Evolutionary conservation across 1,284 basidiomycete genomes (phyloP).

Genomic region (Moesziomyces sp.): DNA sequence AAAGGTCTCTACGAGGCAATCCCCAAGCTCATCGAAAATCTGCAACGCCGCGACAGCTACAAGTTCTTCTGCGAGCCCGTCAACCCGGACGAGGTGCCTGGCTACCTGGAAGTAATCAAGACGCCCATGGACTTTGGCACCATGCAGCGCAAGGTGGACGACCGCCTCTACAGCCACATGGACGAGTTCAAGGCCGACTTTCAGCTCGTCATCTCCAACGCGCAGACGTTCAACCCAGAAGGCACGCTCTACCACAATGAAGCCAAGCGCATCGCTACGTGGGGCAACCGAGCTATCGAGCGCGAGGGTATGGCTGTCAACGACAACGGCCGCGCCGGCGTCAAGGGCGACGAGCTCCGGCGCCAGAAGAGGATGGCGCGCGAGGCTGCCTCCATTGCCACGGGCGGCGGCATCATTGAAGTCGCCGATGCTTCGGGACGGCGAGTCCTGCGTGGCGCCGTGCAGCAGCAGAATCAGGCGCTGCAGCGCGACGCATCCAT

Average conservation of each 20-base stretch:
- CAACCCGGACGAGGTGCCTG: conserved; percentile 75
- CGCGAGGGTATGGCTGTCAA: conserved; percentile 57
- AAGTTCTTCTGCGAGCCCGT: conserved; percentile 83
- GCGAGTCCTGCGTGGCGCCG: conserved; percentile 22
- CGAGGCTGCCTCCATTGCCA: conserved; percentile 10
- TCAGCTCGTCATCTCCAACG: conserved; percentile 60
- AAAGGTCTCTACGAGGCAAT: conserved; percentile 50
- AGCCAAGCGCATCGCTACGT: conserved; percentile 56
- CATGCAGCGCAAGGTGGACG: conserved; percentile 71
- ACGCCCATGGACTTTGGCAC: conserved; percentile 85
- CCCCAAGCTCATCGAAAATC: conserved; percentile 50
- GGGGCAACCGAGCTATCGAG: conserved; percentile 58
- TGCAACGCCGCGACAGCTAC: conserved; percentile 79
- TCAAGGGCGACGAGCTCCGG: conserved; percentile 38
- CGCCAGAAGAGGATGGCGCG: conserved; percentile 29
- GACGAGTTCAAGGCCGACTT: conserved; percentile 59
- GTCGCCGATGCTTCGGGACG: conserved; percentile 12
- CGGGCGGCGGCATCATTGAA: not conserved
- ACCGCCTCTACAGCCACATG: conserved; percentile 49
- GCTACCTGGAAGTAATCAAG: conserved; percentile 77
- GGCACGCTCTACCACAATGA: conserved; percentile 61
- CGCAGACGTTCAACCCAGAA: conserved; percentile 63
- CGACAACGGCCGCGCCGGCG: conserved; percentile 46
- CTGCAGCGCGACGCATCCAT: conserved; percentile 1
- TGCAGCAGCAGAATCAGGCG: conserved; percentile 15